Base-by-base conservation (phyloP, 179 eudicot genomes). In the Pouteria campechiana region DNA sequence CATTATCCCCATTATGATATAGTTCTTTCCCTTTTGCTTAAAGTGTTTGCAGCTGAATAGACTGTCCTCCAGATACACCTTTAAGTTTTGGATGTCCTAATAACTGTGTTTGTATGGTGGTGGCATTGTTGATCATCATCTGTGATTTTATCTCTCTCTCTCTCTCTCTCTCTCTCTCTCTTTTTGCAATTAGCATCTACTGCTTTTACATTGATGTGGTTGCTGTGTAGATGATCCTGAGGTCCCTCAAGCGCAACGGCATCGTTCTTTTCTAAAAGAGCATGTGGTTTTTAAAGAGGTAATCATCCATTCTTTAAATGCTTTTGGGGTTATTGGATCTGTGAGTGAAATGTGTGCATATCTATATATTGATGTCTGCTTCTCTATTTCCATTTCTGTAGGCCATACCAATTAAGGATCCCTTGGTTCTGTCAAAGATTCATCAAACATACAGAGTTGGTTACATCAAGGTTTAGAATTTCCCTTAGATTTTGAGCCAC, bases 371-470 rank as follows among this genome's bases (percentile, higher is more conserved):
- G 32, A 8, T 10, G 8, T 27, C 14, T 14, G 25, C 15, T 10
- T 22, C 30, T 18, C 2, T 46, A 5, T 14, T 44, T 60, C 14
- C 11, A 31, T 30, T 38, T 50, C 24, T 54, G 25, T 40, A 90
- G 98, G 98, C 89, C 27, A 72, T 90, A 65, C 92, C 96, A 4
- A 90, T 90, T 40, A 86, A 82, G 68, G 83, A 86, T 65, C 74
- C 78, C 18, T 38, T 55, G 50, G 92, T 75, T 37, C 54, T 82
- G 58, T 86, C 98, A n/a, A 90, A 82, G 85, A 83, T 90, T 45
- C 98, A 90, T 58, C 95, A 86, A 45, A 86, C 92, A n/a, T 82
- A 82, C 68, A 72, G 96, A 82, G 55, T 90, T 57, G 84, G 94
- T 47, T 90, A 86, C 60, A 41, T 90, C 46, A 86, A 82, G 92